These are phyloP conservation scores for Lentinula sp. DNA, from an alignment of 768 basidiomycete species.

Conservation along the genomic window DNA sequence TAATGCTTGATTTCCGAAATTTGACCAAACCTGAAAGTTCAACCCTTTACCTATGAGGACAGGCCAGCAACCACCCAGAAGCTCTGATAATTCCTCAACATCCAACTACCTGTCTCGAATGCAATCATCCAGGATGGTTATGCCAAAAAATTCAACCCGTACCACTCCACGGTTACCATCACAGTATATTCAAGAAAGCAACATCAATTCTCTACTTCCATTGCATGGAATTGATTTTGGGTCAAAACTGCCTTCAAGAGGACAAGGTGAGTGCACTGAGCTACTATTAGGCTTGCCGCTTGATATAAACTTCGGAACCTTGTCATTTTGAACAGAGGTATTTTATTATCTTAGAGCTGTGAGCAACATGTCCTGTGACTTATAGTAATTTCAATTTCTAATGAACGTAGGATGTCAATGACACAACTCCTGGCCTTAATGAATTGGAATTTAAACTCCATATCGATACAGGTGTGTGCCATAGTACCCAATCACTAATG, in stretches of 20 bases:
- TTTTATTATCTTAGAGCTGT: neutral
- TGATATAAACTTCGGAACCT: neutral
- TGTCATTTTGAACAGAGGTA: neutral
- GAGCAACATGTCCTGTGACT: neutral
- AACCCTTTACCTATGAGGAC: neutral
- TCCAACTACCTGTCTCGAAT: neutral
- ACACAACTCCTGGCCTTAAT: neutral
- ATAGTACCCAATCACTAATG: no score
- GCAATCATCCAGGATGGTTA: no score
- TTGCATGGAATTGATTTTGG: neutral
- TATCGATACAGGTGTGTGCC: neutral
- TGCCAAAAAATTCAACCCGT: no score
- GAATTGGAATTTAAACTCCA: neutral
- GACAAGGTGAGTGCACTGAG: neutral
- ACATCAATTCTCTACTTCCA: neutral
- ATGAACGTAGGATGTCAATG: neutral
- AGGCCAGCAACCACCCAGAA: neutral
- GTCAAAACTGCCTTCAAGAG: neutral
- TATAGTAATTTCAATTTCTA: neutral
- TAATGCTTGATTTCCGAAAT: no score
- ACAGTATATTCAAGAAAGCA: neutral
- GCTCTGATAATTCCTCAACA: neutral
- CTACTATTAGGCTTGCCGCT: neutral
- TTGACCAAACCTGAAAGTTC: neutral
- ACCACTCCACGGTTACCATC: conserved; percentile 20